Evolutionary conservation across 2,329 filamentous ascomycete genomes (phyloP).

Genomic region (Phoma sp.): DNA sequence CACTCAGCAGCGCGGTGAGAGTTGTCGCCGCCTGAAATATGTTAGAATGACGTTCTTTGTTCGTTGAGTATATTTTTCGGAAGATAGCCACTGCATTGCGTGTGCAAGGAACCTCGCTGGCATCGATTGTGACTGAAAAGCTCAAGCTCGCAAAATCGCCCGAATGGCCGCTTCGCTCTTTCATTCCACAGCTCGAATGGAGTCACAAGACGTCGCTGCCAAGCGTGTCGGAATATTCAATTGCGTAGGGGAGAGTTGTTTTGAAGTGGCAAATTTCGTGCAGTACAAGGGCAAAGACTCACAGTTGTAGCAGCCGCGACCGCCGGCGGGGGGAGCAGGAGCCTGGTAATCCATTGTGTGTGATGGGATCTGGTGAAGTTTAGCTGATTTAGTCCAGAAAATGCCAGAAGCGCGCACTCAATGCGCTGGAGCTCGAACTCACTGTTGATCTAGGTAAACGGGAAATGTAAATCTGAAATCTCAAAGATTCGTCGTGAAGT

Average conservation of each 20-base stretch:
- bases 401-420: background rate
- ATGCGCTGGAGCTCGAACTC: conserved; percentile 18
- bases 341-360: conserved; percentile 48
- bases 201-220: background rate
- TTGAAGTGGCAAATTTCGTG: background rate
- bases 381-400: conserved; percentile 11
- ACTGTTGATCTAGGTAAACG: conserved; percentile 32
- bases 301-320: conserved; percentile 53
- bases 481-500: conserved; percentile 23
- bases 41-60: background rate
- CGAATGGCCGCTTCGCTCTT: too few species aligned
- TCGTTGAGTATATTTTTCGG: too few species aligned
- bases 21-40: conserved; percentile 53
- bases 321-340: conserved; percentile 41
- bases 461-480: conserved; percentile 24
- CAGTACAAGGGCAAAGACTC: conserved; percentile 21
- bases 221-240: background rate
- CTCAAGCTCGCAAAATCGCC: too few species aligned
- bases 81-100: background rate
- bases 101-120: too few species aligned
- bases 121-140: too few species aligned
- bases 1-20: conserved; percentile 59
- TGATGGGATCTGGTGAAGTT: conserved; percentile 30
- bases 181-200: too few species aligned
- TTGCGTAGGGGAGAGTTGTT: background rate